Percentiles rank a stretch among this genome's conserved stretches.
These are phyloP conservation scores for Nemania abortiva DNA, from an alignment of 2,329 filamentous ascomycete species.

Conservation along the genomic window DNA sequence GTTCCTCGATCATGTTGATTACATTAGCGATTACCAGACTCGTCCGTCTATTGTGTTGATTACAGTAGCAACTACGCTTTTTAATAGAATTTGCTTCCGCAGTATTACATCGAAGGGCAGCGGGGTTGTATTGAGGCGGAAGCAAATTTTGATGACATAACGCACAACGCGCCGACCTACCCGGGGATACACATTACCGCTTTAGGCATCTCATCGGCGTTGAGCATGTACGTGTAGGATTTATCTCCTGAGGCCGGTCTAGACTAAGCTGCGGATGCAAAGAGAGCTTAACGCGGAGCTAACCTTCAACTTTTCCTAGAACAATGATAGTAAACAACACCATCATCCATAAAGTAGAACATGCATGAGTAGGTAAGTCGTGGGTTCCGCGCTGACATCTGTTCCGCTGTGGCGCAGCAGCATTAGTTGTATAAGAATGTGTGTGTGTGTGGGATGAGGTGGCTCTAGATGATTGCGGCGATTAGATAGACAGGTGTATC, in stretches of 20 bases:
- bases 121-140: background rate
- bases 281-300: background rate
- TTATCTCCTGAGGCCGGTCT: constrained; percentile 25
- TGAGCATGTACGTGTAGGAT: background rate
- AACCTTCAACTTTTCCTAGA: background rate
- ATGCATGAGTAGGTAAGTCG: background rate
- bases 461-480: background rate
- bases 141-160: background rate
- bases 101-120: background rate
- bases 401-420: background rate
- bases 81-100: background rate
- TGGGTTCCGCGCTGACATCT: background rate
- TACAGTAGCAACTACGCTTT: background rate
- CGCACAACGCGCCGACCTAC: background rate
- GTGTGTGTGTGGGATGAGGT: background rate
- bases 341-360: background rate
- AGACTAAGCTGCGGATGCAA: background rate
- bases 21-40: background rate
- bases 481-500: background rate
- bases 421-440: background rate
- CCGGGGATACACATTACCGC: constrained; percentile 34
- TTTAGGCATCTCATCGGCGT: constrained; percentile 25
- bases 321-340: background rate
- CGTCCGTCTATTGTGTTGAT: background rate
- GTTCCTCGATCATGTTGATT: background rate